Conservation (phyloP, 176 grass and related monocot genomes). For the Cenchrus fungigraminus region DNA sequence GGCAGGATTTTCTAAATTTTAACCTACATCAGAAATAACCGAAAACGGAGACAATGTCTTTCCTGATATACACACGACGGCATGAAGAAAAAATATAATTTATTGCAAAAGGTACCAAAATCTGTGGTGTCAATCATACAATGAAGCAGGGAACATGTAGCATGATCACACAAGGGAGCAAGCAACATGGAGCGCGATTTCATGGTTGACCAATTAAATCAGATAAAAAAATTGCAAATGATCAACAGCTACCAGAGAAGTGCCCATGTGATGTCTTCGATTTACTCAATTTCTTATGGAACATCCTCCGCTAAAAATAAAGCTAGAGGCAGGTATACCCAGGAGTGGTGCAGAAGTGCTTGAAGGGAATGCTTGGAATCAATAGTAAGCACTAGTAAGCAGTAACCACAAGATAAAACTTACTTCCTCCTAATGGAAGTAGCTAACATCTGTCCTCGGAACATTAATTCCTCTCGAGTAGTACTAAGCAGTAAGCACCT, state of each 20-base stretch:
- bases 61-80: background rate
- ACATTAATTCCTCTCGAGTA: conserved; percentile 25
- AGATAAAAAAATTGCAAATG: conserved; percentile 22
- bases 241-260: conserved; percentile 4
- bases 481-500: background rate
- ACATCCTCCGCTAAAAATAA: conserved; percentile 18
- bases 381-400: background rate
- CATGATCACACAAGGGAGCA: background rate
- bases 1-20: conserved; percentile 26
- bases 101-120: background rate
- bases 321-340: conserved; percentile 6
- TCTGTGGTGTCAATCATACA: background rate
- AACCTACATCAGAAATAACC: background rate
- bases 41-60: conserved; percentile 2
- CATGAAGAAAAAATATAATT: background rate
- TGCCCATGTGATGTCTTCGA: conserved; percentile 24
- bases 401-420: background rate
- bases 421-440: background rate
- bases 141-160: conserved; percentile 1
- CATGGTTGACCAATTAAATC: conserved; percentile 14
- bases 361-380: conserved; percentile 2
- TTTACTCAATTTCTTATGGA: conserved; percentile 17
- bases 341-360: conserved; percentile 32
- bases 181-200: conserved; percentile 36
- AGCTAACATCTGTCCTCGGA: background rate